Evolutionary conservation across 2,329 filamentous ascomycete genomes (phyloP), one percentile per base, ranked within the genome.

Genomic region (Talaromyces sp.): DNA sequence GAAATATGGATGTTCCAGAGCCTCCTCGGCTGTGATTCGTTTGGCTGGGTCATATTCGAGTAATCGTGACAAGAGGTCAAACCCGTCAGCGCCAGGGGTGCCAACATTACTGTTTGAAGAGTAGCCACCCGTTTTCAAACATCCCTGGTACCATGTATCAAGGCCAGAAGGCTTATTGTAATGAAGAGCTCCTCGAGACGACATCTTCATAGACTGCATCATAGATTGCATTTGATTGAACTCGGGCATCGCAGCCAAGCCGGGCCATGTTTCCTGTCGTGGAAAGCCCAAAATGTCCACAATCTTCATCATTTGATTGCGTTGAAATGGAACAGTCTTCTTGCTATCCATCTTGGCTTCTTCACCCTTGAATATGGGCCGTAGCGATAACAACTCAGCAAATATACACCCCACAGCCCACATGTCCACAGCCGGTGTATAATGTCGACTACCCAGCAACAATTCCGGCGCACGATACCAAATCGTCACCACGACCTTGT

Each of bases 401-500:
- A 99, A 98, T 73, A 99, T 99, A 77, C 95, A 99, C 0, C 95
- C 95, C 0, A 99, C 89, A 2, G 95, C 95, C 95, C 95, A 99
- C 78, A 98, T 88, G 76, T 99, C 95, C 69, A 99, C 92, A 24
- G 95, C 94, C 0, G 95, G 93, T 0, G 95, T 98, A 80, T 99
- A 99, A 77, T 99, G 95, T n/a, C 91, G 87, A 59, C 90, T 92
- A 2, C 95, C 95, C 3, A 99, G 87, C 1, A 99, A 86, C 3
- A 99, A 84, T 77, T 99, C 95, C 0, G 95, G 95, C 0, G 95
- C 95, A 24, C 95, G 91, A 73, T 99, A 99, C 95, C 95, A 99
- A 68, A 99, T 99, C 0, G 95, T 99, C 14, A 99, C 95, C 61
- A 99, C 95, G 2, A 99, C 95, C 76, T 99, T 99, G 72, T 99